A percentile compares a stretch with the other conserved stretches of the same genome.
Conservation (phyloP, 1,139 yeast genomes). For the Candida sp. region DNA sequence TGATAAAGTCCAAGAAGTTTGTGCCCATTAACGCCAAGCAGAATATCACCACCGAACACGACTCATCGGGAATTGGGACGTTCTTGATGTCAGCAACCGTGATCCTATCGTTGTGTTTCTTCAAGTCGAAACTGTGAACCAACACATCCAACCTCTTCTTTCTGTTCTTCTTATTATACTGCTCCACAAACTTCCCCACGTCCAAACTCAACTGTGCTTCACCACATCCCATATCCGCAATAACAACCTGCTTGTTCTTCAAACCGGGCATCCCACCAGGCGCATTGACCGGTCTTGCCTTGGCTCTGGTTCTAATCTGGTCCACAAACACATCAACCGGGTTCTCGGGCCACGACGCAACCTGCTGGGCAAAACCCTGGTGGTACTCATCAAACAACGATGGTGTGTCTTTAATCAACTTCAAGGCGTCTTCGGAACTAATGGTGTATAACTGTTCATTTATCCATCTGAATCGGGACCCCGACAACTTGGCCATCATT, state of each 20-base stretch:
- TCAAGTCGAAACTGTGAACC: slow-evolving; percentile 90
- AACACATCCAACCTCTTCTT: slow-evolving; percentile 52
- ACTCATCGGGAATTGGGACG: slow-evolving; percentile 81
- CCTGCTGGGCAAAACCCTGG: slow-evolving; percentile 93
- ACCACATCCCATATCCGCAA: slow-evolving; percentile 99
- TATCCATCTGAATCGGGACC: slow-evolving; percentile 97
- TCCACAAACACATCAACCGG: slow-evolving; percentile 90
- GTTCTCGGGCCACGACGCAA: slow-evolving; percentile 97
- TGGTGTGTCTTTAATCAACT: slow-evolving; percentile 80
- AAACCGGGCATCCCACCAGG: slow-evolving; percentile 95
- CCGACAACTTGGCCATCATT: slow-evolving; percentile 94
- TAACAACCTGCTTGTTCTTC: slow-evolving; percentile 56
- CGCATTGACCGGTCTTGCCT: slow-evolving; percentile 76
- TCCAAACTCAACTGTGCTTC: slow-evolving; percentile 88
- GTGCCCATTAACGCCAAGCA: slow-evolving; percentile 98
- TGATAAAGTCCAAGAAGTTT: slow-evolving; percentile 86
- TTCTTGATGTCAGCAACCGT: slow-evolving; percentile 95
- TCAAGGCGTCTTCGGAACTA: slow-evolving; percentile 75
- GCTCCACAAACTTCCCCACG: slow-evolving; percentile 53
- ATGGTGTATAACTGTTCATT: slow-evolving; percentile 94
- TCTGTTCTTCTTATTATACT: slow-evolving; percentile 34
- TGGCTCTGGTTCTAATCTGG: slow-evolving; percentile 62
- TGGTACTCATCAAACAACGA: slow-evolving; percentile 93
- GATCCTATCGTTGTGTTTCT: slow-evolving; percentile 83
- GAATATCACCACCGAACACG: slow-evolving; percentile 85